Evolutionary conservation across 345 rosid genomes (phyloP).

Genomic region (Salix caprea): DNA sequence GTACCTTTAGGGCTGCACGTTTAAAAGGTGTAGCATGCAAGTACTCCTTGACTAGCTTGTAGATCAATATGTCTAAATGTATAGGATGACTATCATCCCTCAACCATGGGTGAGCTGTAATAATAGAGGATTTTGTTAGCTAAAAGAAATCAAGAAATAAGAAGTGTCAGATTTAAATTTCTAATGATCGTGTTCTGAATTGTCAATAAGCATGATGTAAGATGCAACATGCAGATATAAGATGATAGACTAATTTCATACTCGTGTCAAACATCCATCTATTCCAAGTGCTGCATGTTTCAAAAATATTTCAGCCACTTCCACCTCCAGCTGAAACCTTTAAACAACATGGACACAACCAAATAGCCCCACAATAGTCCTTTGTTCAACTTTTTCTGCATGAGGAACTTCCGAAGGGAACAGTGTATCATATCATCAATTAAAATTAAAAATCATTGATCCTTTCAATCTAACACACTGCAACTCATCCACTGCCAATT

Average conservation of each 20-base stretch:
- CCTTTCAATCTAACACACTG: background rate
- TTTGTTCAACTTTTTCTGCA: background rate
- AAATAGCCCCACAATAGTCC: background rate
- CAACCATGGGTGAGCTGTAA: conserved; percentile 92
- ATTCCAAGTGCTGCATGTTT: background rate
- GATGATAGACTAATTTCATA: background rate
- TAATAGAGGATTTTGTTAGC: conserved; percentile 9
- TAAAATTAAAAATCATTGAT: background rate
- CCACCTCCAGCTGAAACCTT: background rate
- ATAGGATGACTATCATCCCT: conserved; percentile 48
- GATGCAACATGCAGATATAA: background rate
- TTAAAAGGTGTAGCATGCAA: conserved; percentile 69
- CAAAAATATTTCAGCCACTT: background rate
- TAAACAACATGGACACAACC: background rate
- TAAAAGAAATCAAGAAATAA: background rate
- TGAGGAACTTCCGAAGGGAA: background rate
- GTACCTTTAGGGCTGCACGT: conserved; percentile 82
- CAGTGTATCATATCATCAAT: background rate
- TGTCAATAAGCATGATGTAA: background rate
- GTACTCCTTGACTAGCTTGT: conserved; percentile 72
- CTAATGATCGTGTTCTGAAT: background rate
- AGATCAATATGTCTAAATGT: conserved; percentile 75
- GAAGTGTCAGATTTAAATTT: background rate
- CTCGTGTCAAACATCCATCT: background rate
- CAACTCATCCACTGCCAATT: background rate